Evolutionary conservation across 805 yeast species (phyloP).

Genomic region (Ogataea dorogensis): DNA sequence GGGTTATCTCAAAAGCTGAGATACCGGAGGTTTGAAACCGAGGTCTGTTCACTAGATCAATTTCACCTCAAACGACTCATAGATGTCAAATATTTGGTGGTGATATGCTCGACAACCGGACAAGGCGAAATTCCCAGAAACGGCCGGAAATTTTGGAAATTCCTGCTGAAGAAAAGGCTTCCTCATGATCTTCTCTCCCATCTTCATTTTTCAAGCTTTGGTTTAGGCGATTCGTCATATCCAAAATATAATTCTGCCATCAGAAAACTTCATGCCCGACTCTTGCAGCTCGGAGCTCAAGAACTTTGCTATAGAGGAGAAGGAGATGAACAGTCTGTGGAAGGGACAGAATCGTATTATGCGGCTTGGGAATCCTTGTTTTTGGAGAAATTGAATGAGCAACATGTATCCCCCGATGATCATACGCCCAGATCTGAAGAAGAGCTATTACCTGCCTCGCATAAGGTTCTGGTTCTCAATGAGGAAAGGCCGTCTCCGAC

Average conservation of each 20-base stretch:
- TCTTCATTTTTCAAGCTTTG: conserved; percentile 69
- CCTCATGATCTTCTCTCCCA: conserved; percentile 59
- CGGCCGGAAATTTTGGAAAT: conserved; percentile 70
- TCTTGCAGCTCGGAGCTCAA: conserved; percentile 76
- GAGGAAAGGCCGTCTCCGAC: conserved; percentile 34
- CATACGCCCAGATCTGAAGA: conserved; percentile 33
- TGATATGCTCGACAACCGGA: conserved; percentile 87
- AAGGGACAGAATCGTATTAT: conserved; percentile 74
- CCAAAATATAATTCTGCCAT: conserved; percentile 88
- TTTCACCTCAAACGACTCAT: conserved; percentile 54
- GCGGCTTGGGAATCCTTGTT: conserved; percentile 66
- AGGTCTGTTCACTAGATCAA: conserved; percentile 55
- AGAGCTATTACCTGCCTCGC: conserved; percentile 40
- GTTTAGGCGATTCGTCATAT: conserved; percentile 92
- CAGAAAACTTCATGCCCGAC: conserved; percentile 73
- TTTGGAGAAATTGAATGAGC: conserved; percentile 34
- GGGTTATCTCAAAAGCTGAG: conserved; percentile 55
- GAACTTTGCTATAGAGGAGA: conserved; percentile 77
- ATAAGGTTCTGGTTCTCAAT: conserved; percentile 28
- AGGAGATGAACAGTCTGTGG: conserved; percentile 81
- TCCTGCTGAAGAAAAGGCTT: conserved; percentile 64
- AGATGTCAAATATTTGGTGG: conserved; percentile 46
- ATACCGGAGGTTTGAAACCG: conserved; percentile 49
- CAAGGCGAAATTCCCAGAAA: conserved; percentile 91
- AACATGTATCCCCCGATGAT: conserved; percentile 36